Evolutionary conservation across 306 rosid genomes (phyloP).

Genomic region (Corylus avellana): DNA sequence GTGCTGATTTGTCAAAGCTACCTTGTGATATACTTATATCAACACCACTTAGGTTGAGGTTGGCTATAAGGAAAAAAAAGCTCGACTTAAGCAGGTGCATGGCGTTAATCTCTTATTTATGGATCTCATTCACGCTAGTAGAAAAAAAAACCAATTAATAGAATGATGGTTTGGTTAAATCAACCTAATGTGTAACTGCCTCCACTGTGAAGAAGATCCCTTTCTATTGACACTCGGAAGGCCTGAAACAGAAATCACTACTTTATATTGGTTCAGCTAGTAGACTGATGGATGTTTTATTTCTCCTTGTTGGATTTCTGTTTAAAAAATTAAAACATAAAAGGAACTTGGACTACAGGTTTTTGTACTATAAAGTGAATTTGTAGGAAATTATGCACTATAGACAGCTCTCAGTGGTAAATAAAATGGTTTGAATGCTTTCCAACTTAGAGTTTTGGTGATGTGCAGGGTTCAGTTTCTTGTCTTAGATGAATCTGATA

Average conservation of each 20-base stretch:
- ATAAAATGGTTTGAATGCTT: conserved; percentile 15
- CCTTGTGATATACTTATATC: conserved; percentile 83
- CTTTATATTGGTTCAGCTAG: not conserved
- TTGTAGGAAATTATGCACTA: not conserved
- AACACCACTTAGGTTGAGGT: conserved; percentile 75
- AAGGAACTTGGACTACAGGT: not conserved
- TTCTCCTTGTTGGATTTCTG: not conserved
- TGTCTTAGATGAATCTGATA: conserved; percentile 96
- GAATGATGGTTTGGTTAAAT: not conserved
- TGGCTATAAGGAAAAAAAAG: conserved; percentile 64
- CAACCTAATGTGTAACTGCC: not conserved
- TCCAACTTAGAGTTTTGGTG: conserved; percentile 25
- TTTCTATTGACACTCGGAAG: not conserved
- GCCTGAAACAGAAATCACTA: not conserved
- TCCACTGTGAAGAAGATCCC: not conserved
- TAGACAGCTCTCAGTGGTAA: not conserved
- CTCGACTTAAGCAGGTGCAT: conserved; percentile 76
- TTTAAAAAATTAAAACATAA: not conserved
- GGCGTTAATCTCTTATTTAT: conserved; percentile 12
- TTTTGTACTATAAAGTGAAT: not conserved
- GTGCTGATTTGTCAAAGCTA: conserved; percentile 65
- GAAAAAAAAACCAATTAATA: not conserved
- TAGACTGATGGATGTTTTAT: not conserved
- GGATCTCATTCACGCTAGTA: conserved; percentile 3
- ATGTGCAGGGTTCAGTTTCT: conserved; percentile 79